phyloP scores from a whole-genome alignment of 345 rosid species.

The Psidium friedrichsthalianum region DNA sequence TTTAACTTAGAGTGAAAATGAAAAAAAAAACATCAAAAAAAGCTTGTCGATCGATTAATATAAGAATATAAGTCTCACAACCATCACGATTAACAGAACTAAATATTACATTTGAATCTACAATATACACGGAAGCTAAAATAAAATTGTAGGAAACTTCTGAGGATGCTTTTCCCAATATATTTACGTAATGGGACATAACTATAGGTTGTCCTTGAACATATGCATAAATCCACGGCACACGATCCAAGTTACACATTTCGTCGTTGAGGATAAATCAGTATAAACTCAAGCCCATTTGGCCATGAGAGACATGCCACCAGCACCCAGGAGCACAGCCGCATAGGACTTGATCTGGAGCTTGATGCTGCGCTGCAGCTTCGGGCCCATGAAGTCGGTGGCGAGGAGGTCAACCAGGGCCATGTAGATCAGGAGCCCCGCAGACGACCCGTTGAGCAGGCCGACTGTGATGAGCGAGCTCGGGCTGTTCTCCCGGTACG shows the following conservation, averaged over 20 bases:
- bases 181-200: no score
- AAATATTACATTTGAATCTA: no score
- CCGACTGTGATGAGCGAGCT: conserved; percentile 43
- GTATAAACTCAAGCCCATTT: conserved; percentile 39
- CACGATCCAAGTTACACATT: background rate
- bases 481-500: conserved; percentile 39
- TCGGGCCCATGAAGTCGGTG: conserved; percentile 42
- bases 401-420: conserved; percentile 63
- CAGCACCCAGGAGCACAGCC: conserved; percentile 39
- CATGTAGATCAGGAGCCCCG: conserved; percentile 66
- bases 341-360: conserved; percentile 40
- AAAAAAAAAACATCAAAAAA: no score
- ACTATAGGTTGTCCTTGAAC: no score
- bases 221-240: background rate
- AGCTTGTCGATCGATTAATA: no score
- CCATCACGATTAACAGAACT: no score
- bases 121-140: no score
- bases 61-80: no score
- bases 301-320: conserved; percentile 51
- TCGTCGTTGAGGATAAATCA: background rate
- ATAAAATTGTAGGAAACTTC: no score
- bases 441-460: conserved; percentile 41
- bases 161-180: no score
- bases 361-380: conserved; percentile 24
- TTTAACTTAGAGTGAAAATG: no score